Evolutionary conservation across 129 eudicot species (phyloP), one percentile per base, ranked within the genome.

Genomic region (Pittosporum tobira): DNA sequence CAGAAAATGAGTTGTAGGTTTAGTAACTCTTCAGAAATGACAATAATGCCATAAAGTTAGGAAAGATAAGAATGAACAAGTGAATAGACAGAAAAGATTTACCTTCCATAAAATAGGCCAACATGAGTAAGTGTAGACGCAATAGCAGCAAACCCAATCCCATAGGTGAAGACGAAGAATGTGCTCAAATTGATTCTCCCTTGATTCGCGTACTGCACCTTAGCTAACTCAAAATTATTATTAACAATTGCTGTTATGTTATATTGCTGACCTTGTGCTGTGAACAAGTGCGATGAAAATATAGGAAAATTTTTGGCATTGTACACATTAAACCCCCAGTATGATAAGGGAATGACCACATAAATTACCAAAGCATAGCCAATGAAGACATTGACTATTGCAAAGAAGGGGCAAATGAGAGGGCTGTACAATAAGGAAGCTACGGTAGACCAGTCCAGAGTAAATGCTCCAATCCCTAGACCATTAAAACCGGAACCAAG

Each of bases 121-220:
- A 88, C 93, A 64, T 88, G 96, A 26, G 81, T 63, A 14, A 81
- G 44, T 2, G 94, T 88, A 36, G 96, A 78, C 2, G 84, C 77
- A 13, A 80, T 80, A 4, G 94, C 78, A 42, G 96, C 96, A 53
- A 88, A 88, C 52, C 87, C 91, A 46, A 88, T 63, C 10, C 88
- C 96, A 50, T 88, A 88, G 3, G 94, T 29, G 42, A 88, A 27
- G 16, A 82, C 89, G 16, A 88, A 88, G 63, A 88, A 80, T 8
- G 70, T 73, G 55, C 94, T 88, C 73, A 84, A 22, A 30, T 78
- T 64, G 29, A 88, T 59, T 19, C 45, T 65, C 42, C 96, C 94
- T 48, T 75, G 84, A 65, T 62, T 64, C 0, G 16, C 71, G 56
- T 88, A 88, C 69, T 72, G 73, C 0, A 0, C 15, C 54, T 69